These are phyloP conservation scores for Diplotaxis tenuifolia DNA, from an alignment of 345 rosid genomes.

Conservation along the genomic window DNA sequence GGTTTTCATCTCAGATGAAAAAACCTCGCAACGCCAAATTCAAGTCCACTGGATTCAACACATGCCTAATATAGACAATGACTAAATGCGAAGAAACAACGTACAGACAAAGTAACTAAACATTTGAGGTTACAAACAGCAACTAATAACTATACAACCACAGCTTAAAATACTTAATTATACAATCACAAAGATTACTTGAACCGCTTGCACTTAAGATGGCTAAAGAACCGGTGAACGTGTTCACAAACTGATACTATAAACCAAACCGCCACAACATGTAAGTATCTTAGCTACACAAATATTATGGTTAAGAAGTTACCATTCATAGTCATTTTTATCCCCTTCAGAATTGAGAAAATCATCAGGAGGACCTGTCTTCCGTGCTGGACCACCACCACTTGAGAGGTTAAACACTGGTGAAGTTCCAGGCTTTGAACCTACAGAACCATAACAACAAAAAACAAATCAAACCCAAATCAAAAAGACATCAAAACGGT, in stretches of 20 bases:
- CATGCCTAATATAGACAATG: neutral
- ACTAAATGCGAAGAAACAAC: slow-evolving; percentile 9
- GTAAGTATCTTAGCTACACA: neutral
- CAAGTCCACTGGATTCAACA: neutral
- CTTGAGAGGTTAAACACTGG: slow-evolving; percentile 74
- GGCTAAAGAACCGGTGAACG: neutral
- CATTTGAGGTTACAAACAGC: neutral
- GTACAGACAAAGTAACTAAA: neutral
- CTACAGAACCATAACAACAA: slow-evolving; percentile 39
- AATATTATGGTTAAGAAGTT: neutral
- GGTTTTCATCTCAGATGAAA: neutral
- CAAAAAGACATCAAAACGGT: neutral
- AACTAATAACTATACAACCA: neutral
- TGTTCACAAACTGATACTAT: too few species aligned
- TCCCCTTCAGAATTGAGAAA: slow-evolving; percentile 90
- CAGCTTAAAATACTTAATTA: neutral
- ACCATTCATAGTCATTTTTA: slow-evolving; percentile 98
- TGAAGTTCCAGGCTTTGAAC: slow-evolving; percentile 73
- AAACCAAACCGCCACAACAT: neutral
- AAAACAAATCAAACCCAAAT: slow-evolving; percentile 2
- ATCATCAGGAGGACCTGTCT: slow-evolving; percentile 69
- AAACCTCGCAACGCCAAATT: too few species aligned
- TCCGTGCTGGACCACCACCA: slow-evolving; percentile 49
- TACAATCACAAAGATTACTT: neutral
- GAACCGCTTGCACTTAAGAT: neutral